These are phyloP conservation scores for Lathyrus tuberosus DNA, from an alignment of 306 rosid species.

Conservation along the genomic window DNA sequence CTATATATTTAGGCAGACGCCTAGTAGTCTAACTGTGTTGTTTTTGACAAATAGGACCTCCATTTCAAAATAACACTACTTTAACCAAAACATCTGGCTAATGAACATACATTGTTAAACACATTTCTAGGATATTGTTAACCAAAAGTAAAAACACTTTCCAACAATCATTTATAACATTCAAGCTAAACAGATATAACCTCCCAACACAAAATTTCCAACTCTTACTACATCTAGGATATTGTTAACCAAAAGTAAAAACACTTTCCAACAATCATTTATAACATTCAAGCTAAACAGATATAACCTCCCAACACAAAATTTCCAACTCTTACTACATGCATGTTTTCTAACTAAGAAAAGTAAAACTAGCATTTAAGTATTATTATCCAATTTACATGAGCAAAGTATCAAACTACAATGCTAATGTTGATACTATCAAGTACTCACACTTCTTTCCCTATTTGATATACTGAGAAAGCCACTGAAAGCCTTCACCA, in stretches of 20 bases:
- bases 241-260: slow-evolving; percentile 5
- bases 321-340: background rate
- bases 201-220: slow-evolving; percentile 33
- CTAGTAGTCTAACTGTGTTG: background rate
- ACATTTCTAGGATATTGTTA: background rate
- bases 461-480: slow-evolving; percentile 84
- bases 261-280: background rate
- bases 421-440: slow-evolving; percentile 38
- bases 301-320: slow-evolving; percentile 39
- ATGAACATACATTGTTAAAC: background rate
- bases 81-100: background rate
- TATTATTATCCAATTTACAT: slow-evolving; percentile 52
- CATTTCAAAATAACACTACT: background rate
- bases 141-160: background rate
- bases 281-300: slow-evolving; percentile 34
- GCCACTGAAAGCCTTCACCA: slow-evolving; percentile 86
- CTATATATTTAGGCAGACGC: background rate
- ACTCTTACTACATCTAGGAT: background rate
- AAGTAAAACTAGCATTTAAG: slow-evolving; percentile 42
- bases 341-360: slow-evolving; percentile 37
- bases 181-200: slow-evolving; percentile 35
- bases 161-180: slow-evolving; percentile 20
- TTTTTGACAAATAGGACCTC: background rate
- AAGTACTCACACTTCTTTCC: slow-evolving; percentile 30
- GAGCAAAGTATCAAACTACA: slow-evolving; percentile 30